Base-by-base conservation (phyloP, 1,284 basidiomycete species). In the Cryptococcus neoformans region DNA sequence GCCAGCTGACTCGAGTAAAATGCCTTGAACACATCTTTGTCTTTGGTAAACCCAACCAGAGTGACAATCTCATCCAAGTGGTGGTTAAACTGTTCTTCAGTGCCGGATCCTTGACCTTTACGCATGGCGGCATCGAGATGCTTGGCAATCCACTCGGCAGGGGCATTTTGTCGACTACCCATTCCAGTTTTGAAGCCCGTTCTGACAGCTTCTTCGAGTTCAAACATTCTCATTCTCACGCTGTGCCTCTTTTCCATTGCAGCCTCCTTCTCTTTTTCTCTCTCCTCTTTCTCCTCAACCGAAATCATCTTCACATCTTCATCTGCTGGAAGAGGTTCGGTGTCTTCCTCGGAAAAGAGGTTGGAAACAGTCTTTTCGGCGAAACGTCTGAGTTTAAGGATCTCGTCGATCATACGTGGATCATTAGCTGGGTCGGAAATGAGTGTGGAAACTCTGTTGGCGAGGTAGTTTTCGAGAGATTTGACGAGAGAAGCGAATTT, bases 111-210 rank as follows among this genome's bases (percentile, higher is more conserved):
- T 73, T 93, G 91, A 0, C 94, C 93, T 57, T 84, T 85, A 44
- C 92, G 84, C 85, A 98, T 88, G 41, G 88, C 84, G 47, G 82
- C 83, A 75, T 98, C 94, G 44, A 98, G 80, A 70, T 90, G 86
- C 72, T 92, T 93, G 10, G 96, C 95, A 56, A 96, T 89, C 83
- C 94, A 87, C 77, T 97, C 94, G 0, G 95, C 94, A 4, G 92
- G 92, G 63, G 90, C 93, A 69, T 87, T 89, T 54, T 86, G 85
- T 21, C 93, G 83, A 28, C 83, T 82, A 68, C 88, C 89, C 80
- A 98, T 88, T 39, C 90, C 92, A 11, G 75, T 78, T n/a, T 85
- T 81, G 77, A 96, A 94, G 0, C 88, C 89, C 57, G 90, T 87
- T 42, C 81, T 72, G 41, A 81, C 73, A 1, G 80, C 77, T 56